These are phyloP conservation scores for Saccharomycopsis sp. DNA, from an alignment of 805 yeast species.

Conservation along the genomic window DNA sequence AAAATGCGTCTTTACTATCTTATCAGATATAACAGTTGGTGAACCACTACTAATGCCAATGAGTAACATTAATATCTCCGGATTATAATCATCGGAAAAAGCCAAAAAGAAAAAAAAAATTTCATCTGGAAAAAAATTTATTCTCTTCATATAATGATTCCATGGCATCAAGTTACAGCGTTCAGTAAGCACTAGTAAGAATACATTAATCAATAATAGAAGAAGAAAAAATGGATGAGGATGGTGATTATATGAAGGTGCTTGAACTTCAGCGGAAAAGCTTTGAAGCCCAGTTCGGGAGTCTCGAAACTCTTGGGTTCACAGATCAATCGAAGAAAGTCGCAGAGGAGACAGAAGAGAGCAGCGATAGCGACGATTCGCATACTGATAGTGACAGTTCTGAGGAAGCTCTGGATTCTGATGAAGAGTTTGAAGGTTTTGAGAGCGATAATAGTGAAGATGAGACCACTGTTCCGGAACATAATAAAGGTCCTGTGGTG, in stretches of 20 bases:
- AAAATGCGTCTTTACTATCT: no score
- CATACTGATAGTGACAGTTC: conserved; percentile 9
- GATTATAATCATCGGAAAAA: background rate
- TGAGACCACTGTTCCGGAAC: conserved; percentile 22
- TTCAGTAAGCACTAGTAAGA: no score
- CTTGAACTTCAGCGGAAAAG: conserved; percentile 50
- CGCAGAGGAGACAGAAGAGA: background rate
- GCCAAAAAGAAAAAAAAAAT: background rate
- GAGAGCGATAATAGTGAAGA: conserved; percentile 26
- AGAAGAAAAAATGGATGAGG: background rate
- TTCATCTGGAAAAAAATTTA: background rate
- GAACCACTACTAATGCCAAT: no score
- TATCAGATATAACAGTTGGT: no score
- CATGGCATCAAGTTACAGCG: no score
- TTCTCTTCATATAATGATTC: background rate
- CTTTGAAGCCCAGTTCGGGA: conserved; percentile 61
- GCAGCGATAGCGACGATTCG: conserved; percentile 1
- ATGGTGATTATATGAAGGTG: conserved; percentile 5
- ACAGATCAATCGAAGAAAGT: conserved; percentile 37
- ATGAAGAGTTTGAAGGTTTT: conserved; percentile 24
- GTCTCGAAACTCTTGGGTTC: conserved; percentile 47
- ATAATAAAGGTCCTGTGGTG: conserved; percentile 36
- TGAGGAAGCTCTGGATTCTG: conserved; percentile 12
- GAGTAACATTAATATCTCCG: no score
- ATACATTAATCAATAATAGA: no score